Evolutionary conservation across 1,284 basidiomycete genomes (phyloP), one percentile per base, ranked within the genome.

Genomic region (Termitomyces sp.): DNA sequence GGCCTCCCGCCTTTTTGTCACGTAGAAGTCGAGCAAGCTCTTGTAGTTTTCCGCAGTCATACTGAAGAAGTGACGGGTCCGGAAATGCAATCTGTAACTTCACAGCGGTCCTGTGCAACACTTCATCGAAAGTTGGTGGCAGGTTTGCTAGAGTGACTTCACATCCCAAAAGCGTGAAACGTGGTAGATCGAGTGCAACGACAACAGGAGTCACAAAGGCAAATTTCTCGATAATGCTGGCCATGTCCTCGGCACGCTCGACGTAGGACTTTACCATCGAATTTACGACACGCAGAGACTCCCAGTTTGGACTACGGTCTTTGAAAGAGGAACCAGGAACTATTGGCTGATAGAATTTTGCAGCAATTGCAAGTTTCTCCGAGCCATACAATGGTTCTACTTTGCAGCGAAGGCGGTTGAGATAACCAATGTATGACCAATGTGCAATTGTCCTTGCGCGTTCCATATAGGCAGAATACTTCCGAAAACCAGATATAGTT

Each of bases 1-100:
- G 94, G 0, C 93, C 92, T 2, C 83, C 91, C 0, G 83, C 83
- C 64, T 95, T 93, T 66, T 86, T 88, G 64, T 91, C 83, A 19
- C 92, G 84, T 40, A 98, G 78, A 30, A 98, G 77, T 21, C 75
- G 72, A 30, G 86, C 82, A 3, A 98, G 81, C 57, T 88, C 81
- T 65, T 97, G 95, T 14, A 98, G 78, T 68, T 98, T 98, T 46
- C 95, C 95, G 63, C 96, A 97, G 68, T 98, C 95, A 68, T 95
- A 98, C 66, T 97, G 95, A 5, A 97, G 77, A 24, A 97, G 75
- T 0, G 86, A 92, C 0, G 88, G 81, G 62, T 97, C 93, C 0
- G 95, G 95, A 67, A 98, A 97, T 0, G 93, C 93, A 53, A 98
- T 92, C 63, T 95, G 92, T 26, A 95, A 78, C 66, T 92, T 93